Conservation (phyloP, 805 yeast genomes). For the Suhomyces sp. region DNA sequence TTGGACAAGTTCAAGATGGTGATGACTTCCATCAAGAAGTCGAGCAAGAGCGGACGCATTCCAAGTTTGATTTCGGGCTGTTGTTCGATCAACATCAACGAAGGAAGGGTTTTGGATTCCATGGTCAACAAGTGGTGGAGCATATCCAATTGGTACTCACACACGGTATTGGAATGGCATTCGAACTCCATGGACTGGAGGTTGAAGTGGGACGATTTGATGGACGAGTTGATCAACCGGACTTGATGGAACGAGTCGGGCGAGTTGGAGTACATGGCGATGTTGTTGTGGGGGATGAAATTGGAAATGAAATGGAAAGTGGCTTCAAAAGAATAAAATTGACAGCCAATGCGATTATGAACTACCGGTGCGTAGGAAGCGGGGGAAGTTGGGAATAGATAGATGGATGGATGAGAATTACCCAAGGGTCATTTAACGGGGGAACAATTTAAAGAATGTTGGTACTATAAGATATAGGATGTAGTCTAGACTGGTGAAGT, state of each 20-base stretch:
- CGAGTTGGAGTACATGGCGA: conserved; percentile 15
- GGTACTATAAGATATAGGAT: too few species aligned
- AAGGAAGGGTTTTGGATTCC: conserved; percentile 22
- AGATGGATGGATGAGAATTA: too few species aligned
- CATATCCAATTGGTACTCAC: conserved; percentile 48
- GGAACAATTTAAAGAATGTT: too few species aligned
- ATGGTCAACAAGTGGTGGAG: conserved; percentile 31
- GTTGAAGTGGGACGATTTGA: conserved; percentile 40
- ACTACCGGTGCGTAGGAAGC: too few species aligned
- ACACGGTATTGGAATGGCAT: conserved; percentile 42
- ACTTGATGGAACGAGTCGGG: conserved; percentile 37
- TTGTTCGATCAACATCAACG: conserved; percentile 37
- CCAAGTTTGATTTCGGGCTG: conserved; percentile 46
- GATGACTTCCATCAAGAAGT: conserved; percentile 45
- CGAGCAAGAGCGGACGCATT: conserved; percentile 44
- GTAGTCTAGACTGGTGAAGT: too few species aligned
- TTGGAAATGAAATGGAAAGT: too few species aligned
- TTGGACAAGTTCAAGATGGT: conserved; percentile 40
- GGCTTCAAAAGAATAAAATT: too few species aligned
- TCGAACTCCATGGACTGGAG: conserved; percentile 48
- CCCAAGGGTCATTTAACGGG: too few species aligned
- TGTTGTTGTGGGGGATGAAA: too few species aligned
- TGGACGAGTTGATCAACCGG: conserved; percentile 29
- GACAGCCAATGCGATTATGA: too few species aligned
- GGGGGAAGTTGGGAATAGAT: too few species aligned